Evolutionary conservation across 345 rosid species (phyloP).

Genomic region (Trapa bicornis): DNA sequence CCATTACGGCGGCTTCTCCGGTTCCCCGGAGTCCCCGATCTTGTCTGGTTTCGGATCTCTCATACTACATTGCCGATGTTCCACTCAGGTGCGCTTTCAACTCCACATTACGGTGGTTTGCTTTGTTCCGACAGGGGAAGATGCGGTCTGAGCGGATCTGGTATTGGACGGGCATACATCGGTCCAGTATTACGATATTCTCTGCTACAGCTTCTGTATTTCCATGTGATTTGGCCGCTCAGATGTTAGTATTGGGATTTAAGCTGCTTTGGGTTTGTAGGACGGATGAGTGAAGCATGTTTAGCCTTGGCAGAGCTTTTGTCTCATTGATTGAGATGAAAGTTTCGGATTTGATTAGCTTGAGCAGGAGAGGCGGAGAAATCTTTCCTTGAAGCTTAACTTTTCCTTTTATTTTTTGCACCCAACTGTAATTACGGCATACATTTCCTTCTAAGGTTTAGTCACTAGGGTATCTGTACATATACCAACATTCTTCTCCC

Average conservation of each 20-base stretch:
- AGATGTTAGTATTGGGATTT: not conserved
- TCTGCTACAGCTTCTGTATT: not conserved
- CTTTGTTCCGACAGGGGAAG: not conserved
- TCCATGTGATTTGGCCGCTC: not conserved
- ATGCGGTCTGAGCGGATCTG: conserved; percentile 2
- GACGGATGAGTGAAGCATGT: not conserved
- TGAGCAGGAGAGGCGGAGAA: not conserved
- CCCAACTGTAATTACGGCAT: not conserved
- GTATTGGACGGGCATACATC: not conserved
- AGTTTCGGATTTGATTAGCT: not conserved
- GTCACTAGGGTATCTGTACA: not conserved
- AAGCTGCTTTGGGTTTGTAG: not conserved
- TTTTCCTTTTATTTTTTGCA: not conserved
- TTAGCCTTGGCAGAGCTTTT: not conserved
- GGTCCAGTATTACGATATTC: not conserved
- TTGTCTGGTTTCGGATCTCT: not conserved
- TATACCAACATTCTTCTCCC: not conserved
- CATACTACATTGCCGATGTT: not conserved
- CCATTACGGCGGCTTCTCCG: not conserved
- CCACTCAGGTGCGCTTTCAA: conserved; percentile 3
- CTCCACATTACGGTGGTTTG: not conserved
- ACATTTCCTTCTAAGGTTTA: not conserved
- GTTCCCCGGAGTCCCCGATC: not conserved
- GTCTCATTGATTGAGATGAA: not conserved
- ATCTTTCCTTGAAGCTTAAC: not conserved